A percentile compares a stretch with the other conserved stretches of the same genome.
Evolutionary conservation across 1,139 yeast genomes (phyloP).

Genomic region (Debaryomyces psychrophilus): DNA sequence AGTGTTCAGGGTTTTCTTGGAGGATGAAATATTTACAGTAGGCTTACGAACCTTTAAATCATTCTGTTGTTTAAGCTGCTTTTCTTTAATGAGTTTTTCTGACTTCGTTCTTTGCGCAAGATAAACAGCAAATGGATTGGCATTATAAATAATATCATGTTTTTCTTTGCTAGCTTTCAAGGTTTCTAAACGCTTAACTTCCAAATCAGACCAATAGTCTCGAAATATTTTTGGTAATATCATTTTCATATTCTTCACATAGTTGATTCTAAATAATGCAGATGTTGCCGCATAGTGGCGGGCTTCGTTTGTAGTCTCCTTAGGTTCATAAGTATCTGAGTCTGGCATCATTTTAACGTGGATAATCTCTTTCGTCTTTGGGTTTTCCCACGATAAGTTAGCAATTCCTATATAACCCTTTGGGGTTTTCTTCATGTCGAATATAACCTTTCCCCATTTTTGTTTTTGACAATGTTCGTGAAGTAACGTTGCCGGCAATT

Average conservation of each 20-base stretch:
- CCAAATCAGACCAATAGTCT: constrained; percentile 75
- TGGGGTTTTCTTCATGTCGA: constrained; percentile 61
- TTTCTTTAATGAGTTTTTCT: constrained; percentile 48
- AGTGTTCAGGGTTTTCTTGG: neutral
- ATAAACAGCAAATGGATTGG: constrained; percentile 71
- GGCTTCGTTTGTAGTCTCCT: constrained; percentile 84
- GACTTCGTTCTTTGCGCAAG: constrained; percentile 54
- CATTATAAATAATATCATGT: constrained; percentile 58
- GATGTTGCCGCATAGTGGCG: constrained; percentile 89
- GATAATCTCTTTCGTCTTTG: constrained; percentile 73
- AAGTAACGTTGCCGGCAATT: constrained; percentile 81
- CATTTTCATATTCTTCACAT: constrained; percentile 82
- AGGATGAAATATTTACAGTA: constrained; percentile 36
- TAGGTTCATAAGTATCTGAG: constrained; percentile 53
- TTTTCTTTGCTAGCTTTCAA: constrained; percentile 46
- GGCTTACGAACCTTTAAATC: constrained; percentile 47
- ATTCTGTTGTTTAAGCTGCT: constrained; percentile 38
- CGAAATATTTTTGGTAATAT: constrained; percentile 83
- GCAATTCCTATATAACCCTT: constrained; percentile 67
- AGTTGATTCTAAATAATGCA: constrained; percentile 77
- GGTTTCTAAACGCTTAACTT: constrained; percentile 53
- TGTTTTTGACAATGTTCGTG: constrained; percentile 88
- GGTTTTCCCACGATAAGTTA: constrained; percentile 70
- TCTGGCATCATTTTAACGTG: constrained; percentile 67
- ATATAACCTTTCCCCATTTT: constrained; percentile 86